Conservation (phyloP, 805 yeast genomes). For the Yamadazyma insecticola region DNA sequence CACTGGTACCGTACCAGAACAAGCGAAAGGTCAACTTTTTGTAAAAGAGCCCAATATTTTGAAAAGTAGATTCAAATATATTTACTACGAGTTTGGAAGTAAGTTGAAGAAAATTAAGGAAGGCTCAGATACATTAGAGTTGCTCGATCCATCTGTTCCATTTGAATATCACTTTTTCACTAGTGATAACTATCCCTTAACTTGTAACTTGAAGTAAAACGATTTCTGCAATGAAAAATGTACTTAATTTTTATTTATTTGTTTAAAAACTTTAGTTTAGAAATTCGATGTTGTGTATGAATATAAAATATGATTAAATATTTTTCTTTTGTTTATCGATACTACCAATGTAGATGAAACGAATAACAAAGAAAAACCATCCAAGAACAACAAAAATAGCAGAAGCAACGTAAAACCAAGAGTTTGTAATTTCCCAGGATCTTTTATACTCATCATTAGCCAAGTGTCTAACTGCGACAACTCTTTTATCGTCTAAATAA, state of each 20-base stretch:
- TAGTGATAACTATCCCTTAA: slow-evolving; percentile 2
- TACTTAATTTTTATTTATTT: too few species aligned
- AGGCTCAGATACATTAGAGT: not conserved
- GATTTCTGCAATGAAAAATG: too few species aligned
- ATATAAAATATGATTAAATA: slow-evolving; percentile 7
- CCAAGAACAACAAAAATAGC: slow-evolving; percentile 64
- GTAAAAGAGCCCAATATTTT: slow-evolving; percentile 6
- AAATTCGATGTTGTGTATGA: not conserved
- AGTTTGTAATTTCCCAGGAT: slow-evolving; percentile 87
- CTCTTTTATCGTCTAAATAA: slow-evolving; percentile 58
- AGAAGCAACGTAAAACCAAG: slow-evolving; percentile 85
- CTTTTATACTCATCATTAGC: slow-evolving; percentile 95
- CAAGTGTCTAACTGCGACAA: slow-evolving; percentile 84
- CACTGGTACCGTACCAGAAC: slow-evolving; percentile 7
- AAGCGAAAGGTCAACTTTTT: slow-evolving; percentile 9
- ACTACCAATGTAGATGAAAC: slow-evolving; percentile 47
- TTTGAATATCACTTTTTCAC: slow-evolving; percentile 7
- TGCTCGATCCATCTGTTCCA: slow-evolving; percentile 2
- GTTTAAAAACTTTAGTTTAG: too few species aligned
- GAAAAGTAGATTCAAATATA: slow-evolving; percentile 2
- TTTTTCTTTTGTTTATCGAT: slow-evolving; percentile 25
- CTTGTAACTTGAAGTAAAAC: too few species aligned
- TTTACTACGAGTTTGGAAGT: slow-evolving; percentile 1
- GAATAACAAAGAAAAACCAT: slow-evolving; percentile 73
- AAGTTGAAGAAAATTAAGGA: not conserved